A percentile compares a stretch with the other conserved stretches of the same genome.
These are phyloP conservation scores for Camelina neglecta DNA, from an alignment of 345 rosid species.

Conservation along the genomic window DNA sequence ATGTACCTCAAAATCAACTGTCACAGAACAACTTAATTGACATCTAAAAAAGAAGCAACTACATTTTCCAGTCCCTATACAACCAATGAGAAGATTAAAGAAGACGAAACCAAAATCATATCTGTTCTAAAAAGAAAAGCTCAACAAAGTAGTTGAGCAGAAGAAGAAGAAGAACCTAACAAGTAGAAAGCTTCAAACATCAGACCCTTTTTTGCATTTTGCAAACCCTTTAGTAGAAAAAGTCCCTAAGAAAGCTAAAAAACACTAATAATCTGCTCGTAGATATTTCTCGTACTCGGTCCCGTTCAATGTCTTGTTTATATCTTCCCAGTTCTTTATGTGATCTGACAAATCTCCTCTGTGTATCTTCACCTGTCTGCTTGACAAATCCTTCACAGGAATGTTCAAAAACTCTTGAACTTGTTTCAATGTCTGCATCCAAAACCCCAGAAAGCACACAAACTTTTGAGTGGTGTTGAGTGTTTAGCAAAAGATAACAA, in stretches of 20 bases:
- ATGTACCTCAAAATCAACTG: not conserved
- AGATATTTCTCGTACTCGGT: slow-evolving; percentile 67
- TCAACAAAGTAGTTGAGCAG: slow-evolving; percentile 27
- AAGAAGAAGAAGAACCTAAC: slow-evolving; percentile 20
- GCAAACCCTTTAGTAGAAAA: slow-evolving; percentile 19
- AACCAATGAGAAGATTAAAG: slow-evolving; percentile 16
- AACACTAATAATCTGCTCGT: slow-evolving; percentile 57
- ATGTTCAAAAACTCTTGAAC: slow-evolving; percentile 79
- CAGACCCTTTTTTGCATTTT: slow-evolving; percentile 26
- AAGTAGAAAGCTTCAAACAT: slow-evolving; percentile 21
- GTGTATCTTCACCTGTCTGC: slow-evolving; percentile 94
- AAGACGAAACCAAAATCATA: not conserved
- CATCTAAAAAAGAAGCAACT: not conserved
- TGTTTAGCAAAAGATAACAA: not conserved
- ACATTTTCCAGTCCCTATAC: slow-evolving; percentile 24
- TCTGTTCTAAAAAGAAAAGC: not conserved
- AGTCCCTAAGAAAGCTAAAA: not conserved
- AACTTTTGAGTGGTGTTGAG: not conserved
- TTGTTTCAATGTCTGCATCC: slow-evolving; percentile 70
- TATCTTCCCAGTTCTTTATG: slow-evolving; percentile 84
- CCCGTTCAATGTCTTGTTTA: slow-evolving; percentile 67
- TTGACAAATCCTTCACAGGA: slow-evolving; percentile 62
- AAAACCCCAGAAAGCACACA: not conserved
- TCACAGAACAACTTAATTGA: not conserved
- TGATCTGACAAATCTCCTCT: slow-evolving; percentile 72